A percentile compares a stretch with the other conserved stretches of the same genome.
Evolutionary conservation across 805 yeast genomes (phyloP).

Genomic region (Pichia ethanolica): DNA sequence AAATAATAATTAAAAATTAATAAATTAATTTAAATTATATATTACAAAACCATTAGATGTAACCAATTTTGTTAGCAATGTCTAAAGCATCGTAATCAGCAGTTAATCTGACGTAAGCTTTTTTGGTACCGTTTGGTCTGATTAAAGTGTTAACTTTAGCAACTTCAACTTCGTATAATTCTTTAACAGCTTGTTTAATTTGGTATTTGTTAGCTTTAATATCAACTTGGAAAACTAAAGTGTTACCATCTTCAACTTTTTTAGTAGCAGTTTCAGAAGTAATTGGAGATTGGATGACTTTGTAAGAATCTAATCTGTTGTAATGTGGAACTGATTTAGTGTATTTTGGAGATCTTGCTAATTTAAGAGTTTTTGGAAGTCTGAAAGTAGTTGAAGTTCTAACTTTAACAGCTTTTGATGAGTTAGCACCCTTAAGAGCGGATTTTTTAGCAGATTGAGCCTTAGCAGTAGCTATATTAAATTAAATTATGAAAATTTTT

Average conservation of each 20-base stretch:
- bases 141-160: slow-evolving; percentile 91
- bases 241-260: slow-evolving; percentile 99
- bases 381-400: slow-evolving; percentile 95
- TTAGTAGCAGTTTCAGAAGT: slow-evolving; percentile 98
- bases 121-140: slow-evolving; percentile 99
- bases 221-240: slow-evolving; percentile 97
- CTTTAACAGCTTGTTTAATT: slow-evolving; percentile 97
- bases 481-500: background rate
- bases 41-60: slow-evolving; percentile 53
- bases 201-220: slow-evolving; percentile 96
- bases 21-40: background rate
- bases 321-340: slow-evolving; percentile 96
- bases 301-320: slow-evolving; percentile 95
- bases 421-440: slow-evolving; percentile 94
- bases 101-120: slow-evolving; percentile 98
- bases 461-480: slow-evolving; percentile 44
- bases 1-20: too few species aligned
- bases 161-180: slow-evolving; percentile 94
- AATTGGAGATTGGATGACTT: slow-evolving; percentile 88
- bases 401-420: slow-evolving; percentile 83
- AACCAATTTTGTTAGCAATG: slow-evolving; percentile 99
- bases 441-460: slow-evolving; percentile 99
- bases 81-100: slow-evolving; percentile 99
- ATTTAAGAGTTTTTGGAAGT: slow-evolving; percentile 93
- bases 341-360: slow-evolving; percentile 92